These are phyloP conservation scores for Sesbania bispinosa DNA, from an alignment of 306 rosid species.

Conservation along the genomic window DNA sequence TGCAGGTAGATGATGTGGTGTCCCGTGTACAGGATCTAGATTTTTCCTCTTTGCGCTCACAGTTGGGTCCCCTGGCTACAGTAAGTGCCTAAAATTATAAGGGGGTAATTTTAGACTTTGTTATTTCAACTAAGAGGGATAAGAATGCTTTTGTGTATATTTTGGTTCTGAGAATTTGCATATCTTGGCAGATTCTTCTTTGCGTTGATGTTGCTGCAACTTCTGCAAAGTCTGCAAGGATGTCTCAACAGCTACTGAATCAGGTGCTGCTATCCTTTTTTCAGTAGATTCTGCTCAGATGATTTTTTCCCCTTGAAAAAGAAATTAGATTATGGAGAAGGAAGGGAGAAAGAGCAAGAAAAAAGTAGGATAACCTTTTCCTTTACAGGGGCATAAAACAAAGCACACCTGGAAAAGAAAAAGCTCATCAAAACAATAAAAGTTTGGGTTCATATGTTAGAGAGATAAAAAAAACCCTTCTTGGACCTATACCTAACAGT, in stretches of 20 bases:
- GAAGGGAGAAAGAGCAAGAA: not conserved
- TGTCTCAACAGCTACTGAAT: conserved; percentile 82
- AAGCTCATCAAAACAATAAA: not conserved
- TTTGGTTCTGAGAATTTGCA: conserved; percentile 34
- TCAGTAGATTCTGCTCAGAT: not conserved
- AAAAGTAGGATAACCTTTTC: not conserved
- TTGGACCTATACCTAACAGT: not conserved
- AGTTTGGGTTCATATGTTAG: not conserved
- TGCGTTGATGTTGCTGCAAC: conserved; percentile 92
- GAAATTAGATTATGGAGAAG: not conserved
- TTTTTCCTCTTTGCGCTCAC: conserved; percentile 83
- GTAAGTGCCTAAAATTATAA: conserved; percentile 52
- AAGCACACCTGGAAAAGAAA: not conserved
- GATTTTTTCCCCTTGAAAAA: not conserved
- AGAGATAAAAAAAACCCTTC: not conserved
- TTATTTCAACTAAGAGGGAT: not conserved
- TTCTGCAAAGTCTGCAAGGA: conserved; percentile 77
- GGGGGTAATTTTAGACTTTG: conserved; percentile 19
- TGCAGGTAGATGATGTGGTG: conserved; percentile 86
- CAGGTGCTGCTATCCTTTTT: conserved; percentile 60
- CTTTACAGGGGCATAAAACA: conserved; percentile 7
- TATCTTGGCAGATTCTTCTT: conserved; percentile 86
- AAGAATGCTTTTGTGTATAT: conserved; percentile 17
- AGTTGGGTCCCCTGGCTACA: conserved; percentile 84
- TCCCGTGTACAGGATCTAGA: conserved; percentile 87